Evolutionary conservation across 192 early-diverging fungal genomes (phyloP), one percentile per base, ranked within the genome.

Genomic region (Entophlyctis luteolus): DNA sequence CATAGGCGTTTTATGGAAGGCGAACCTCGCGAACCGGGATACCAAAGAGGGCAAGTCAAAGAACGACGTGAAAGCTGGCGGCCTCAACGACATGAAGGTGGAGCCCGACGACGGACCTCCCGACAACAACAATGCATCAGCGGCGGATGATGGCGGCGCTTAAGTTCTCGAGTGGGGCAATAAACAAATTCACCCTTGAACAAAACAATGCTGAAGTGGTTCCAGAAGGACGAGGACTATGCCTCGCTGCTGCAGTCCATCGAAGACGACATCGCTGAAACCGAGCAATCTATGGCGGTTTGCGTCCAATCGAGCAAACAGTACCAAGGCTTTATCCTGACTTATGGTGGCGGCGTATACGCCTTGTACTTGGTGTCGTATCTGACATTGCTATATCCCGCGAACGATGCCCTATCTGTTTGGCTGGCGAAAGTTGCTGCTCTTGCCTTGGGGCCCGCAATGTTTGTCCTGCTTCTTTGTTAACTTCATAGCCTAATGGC

Each of bases 1-100:
- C 3, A 16, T 2, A 63, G 60, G 60, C 22, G 60, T 63, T 25
- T 33, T 63, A 34, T 63, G 60, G 60, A 63, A 63, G 35, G 60
- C 60, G 20, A 63, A 63, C 50, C 60, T 63, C 34, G 60, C 60
- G 1, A 63, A 5, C 6, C 42, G 60, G 8, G 8, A 34, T 16
- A 33, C 10, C 27, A 6, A 12, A 5, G 60, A 49, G 4, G 60
- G 34, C 4, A 20, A 49, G 39, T 45, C 22, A 28, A 53, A 63
- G 23, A 34, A 37, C 23, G 58, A 37, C 25, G 20, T 27, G 33
- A 57, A 56, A 39, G 57, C 37, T 45, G 42, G 42, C 42, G 42
- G 10, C 42, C 12, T 45, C 42, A n/a, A n/a, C n/a, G 42, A 14
- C 42, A n/a, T 14, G 42, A 45, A 45, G 42, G 42, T 45, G 42